Conservation (phyloP, 2,329 filamentous ascomycete genomes). For the Phialemonium atrogriseum region DNA sequence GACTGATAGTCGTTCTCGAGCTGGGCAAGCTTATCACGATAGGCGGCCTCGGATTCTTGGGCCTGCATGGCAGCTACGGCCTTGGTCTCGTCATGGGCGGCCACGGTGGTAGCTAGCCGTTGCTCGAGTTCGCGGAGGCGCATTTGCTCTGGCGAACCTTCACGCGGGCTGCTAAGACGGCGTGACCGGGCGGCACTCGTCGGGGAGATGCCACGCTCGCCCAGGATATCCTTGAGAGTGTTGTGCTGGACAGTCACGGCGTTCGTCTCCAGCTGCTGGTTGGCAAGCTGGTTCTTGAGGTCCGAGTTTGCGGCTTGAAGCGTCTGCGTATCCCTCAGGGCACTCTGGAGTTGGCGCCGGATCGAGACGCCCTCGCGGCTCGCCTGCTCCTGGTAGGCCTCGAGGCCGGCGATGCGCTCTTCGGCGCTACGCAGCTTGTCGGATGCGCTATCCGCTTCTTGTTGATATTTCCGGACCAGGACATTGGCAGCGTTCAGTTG, state of each 20-base stretch:
- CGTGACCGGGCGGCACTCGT: slow-evolving; percentile 64
- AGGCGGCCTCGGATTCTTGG: slow-evolving; percentile 79
- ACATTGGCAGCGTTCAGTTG: slow-evolving; percentile 72
- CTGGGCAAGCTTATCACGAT: slow-evolving; percentile 87
- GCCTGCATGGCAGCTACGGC: slow-evolving; percentile 67
- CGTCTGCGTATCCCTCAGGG: slow-evolving; percentile 75
- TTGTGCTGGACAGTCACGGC: slow-evolving; percentile 87
- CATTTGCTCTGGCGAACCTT: slow-evolving; percentile 69
- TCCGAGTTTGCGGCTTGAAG: slow-evolving; percentile 75
- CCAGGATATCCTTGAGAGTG: slow-evolving; percentile 85
- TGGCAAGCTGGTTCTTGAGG: slow-evolving; percentile 72
- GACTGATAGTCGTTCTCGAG: slow-evolving; percentile 97
- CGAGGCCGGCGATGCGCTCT: slow-evolving; percentile 90
- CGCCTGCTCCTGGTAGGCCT: slow-evolving; percentile 95
- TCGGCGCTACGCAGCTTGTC: slow-evolving; percentile 89
- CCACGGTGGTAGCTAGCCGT: slow-evolving; percentile 68
- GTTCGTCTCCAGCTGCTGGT: slow-evolving; percentile 87
- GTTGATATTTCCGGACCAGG: slow-evolving; percentile 80
- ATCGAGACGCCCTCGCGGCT: slow-evolving; percentile 88
- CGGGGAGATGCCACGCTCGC: slow-evolving; percentile 79
- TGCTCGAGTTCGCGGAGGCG: slow-evolving; percentile 81
- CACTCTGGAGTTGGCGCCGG: slow-evolving; percentile 78
- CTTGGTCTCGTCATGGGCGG: slow-evolving; percentile 81
- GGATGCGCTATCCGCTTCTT: slow-evolving; percentile 76
- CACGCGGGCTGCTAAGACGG: slow-evolving; percentile 64